phyloP scores from a whole-genome alignment of 331 rosid species.

The Malus hybrid region DNA sequence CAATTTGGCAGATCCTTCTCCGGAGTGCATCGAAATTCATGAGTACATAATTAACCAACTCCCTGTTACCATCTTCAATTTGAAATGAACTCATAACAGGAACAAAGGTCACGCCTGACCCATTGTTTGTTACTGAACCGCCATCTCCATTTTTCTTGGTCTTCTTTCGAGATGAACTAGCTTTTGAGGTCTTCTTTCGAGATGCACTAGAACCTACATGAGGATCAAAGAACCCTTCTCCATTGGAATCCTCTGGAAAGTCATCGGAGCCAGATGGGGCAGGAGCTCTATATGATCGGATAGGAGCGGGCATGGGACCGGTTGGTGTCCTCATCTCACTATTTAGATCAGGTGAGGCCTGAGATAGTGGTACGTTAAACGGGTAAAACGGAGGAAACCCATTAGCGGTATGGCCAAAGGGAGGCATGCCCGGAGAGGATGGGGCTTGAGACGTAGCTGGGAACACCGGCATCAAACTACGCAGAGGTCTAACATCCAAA shows the following conservation, averaged over 20 bases:
- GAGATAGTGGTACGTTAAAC: slow-evolving; percentile 2
- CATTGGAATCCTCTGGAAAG: neutral
- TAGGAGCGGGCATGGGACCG: slow-evolving; percentile 25
- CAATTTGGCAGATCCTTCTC: slow-evolving; percentile 55
- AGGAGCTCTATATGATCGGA: slow-evolving; percentile 32
- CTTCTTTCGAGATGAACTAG: slow-evolving; percentile 25
- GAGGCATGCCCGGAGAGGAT: slow-evolving; percentile 14
- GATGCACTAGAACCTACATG: slow-evolving; percentile 14
- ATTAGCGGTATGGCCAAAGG: slow-evolving; percentile 18
- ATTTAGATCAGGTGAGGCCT: slow-evolving; percentile 18
- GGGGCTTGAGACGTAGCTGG: slow-evolving; percentile 27
- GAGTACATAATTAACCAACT: slow-evolving; percentile 34
- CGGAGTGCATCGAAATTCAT: slow-evolving; percentile 41
- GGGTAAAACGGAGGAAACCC: slow-evolving; percentile 48
- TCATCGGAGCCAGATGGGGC: neutral
- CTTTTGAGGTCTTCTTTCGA: slow-evolving; percentile 22
- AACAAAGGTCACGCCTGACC: neutral
- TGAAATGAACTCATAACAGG: slow-evolving; percentile 9
- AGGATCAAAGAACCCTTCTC: slow-evolving; percentile 9
- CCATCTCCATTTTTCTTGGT: slow-evolving; percentile 13
- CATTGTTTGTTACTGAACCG: neutral
- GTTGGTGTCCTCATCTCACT: slow-evolving; percentile 3
- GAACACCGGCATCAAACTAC: slow-evolving; percentile 48
- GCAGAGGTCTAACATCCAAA: slow-evolving; percentile 48
- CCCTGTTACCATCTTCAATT: slow-evolving; percentile 32